Evolutionary conservation across 1,139 yeast species (phyloP).

Genomic region (Blastobotrys arbuscula): DNA sequence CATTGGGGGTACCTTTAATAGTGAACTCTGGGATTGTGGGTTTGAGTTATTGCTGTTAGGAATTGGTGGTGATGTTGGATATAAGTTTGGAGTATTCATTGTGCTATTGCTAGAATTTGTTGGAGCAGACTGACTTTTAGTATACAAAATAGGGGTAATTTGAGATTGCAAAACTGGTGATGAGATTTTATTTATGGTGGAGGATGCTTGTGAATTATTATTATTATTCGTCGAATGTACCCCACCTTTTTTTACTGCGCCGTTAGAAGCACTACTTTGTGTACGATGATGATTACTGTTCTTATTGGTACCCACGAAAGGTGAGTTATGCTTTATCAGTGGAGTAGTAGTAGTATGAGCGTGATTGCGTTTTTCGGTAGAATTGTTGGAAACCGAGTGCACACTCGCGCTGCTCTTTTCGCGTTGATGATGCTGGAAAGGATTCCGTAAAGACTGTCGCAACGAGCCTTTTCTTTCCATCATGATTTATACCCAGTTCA

Average conservation of each 20-base stretch:
- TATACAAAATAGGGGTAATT: slow-evolving; percentile 3
- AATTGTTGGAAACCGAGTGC: neutral
- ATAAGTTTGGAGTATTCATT: neutral
- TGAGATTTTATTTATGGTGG: slow-evolving; percentile 1
- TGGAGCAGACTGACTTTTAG: neutral
- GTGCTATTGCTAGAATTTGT: neutral
- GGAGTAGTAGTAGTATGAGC: neutral
- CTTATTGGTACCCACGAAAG: neutral
- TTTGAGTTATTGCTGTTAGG: neutral
- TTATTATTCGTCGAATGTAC: neutral
- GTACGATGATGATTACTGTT: neutral
- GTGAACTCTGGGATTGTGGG: slow-evolving; percentile 3
- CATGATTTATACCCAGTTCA: neutral
- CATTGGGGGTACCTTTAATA: slow-evolving; percentile 24
- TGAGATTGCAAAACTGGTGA: slow-evolving; percentile 5
- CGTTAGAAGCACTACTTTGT: neutral
- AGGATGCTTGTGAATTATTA: neutral
- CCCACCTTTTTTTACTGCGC: neutral
- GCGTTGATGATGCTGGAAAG: neutral
- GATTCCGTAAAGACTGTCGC: slow-evolving; percentile 4
- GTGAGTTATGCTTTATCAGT: neutral
- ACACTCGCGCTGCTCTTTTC: neutral
- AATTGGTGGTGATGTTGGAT: neutral
- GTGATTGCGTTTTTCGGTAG: neutral
- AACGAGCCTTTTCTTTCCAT: slow-evolving; percentile 4